Base-by-base conservation (phyloP, 2,329 filamentous ascomycete genomes). In the Pseudonectria buxi region DNA sequence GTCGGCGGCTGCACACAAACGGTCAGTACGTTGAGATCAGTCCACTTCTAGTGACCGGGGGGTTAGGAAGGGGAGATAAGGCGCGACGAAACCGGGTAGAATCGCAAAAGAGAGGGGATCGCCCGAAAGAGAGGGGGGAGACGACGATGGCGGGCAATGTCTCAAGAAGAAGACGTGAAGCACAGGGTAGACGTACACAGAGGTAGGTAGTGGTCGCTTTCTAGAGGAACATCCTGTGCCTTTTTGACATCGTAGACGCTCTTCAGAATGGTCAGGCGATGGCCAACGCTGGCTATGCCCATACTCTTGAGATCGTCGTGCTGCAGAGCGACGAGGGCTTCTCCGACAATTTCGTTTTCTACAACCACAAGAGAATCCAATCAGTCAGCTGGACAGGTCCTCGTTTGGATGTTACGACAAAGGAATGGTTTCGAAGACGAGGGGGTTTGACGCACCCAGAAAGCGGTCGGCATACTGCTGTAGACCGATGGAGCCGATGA, bases 241-340 rank as follows among this genome's bases (percentile, higher is more conserved):
- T 90, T 83, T 67, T 98, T 98, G 55, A 92, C 82, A 56, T 96
- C 89, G 65, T 95, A 96, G 36, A 96, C 88, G 53, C 81, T 89
- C 67, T 95, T 96, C 39, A 98, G 73, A 39, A 98, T 94, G 14
- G 88, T 94, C 52, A 98, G 71, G 41, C 92, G 82, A 65, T 98
- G 92, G 27, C 92, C 92, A 31, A 95, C 87, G 64, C 90, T 96
- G 44, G 72, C 71, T 46, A 98, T 85, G 31, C 89, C 89, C 81
- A 96, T 90, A 57, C 94, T 87, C 63, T 94, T 95, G 51, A 98
- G 69, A 58, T 96, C 90, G 38, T 94, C 86, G 58, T 96, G 92
- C 45, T 85, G 83, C 45, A 98, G 68, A 27, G 86, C 86, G 38
- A 95, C 78, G 44, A 98, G 69, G 34, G 86, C 90, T 59, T 96